Conservation (phyloP, 2,329 filamentous ascomycete genomes). For the Chaetomium olivaceum region DNA sequence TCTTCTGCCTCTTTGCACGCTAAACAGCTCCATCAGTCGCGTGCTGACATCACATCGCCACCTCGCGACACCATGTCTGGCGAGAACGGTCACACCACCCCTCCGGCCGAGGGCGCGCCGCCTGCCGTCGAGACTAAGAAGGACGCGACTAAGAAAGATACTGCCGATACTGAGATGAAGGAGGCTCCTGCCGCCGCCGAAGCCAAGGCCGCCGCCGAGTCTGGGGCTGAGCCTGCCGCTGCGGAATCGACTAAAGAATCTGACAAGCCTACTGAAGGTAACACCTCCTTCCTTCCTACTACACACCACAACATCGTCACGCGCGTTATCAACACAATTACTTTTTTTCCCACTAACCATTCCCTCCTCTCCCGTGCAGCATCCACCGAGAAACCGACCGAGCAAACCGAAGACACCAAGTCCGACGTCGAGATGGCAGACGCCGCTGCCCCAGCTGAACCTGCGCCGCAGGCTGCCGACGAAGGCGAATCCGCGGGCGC, state of each 20-base stretch:
- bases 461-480: conserved; percentile 25
- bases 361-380: background rate
- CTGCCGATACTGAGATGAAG: conserved; percentile 15
- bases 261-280: conserved; percentile 33
- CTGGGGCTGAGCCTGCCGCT: conserved; percentile 23
- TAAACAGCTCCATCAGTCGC: conserved; percentile 28
- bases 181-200: conserved; percentile 25
- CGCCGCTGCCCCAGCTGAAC: conserved; percentile 54
- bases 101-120: conserved; percentile 28
- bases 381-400: conserved; percentile 25
- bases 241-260: conserved; percentile 35
- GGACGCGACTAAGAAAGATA: conserved; percentile 18
- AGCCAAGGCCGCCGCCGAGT: conserved; percentile 26
- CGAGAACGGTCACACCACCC: conserved; percentile 29
- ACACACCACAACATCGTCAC: background rate
- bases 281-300: background rate
- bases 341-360: conserved; percentile 13
- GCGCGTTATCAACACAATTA: conserved; percentile 4
- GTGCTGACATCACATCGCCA: conserved; percentile 32
- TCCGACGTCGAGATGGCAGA: conserved; percentile 68
- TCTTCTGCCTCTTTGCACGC: conserved; percentile 24
- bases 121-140: conserved; percentile 26
- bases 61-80: conserved; percentile 34
- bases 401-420: conserved; percentile 29
- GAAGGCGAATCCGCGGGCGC: conserved; percentile 32